Evolutionary conservation across 257 asterid genomes (phyloP), one percentile per base, ranked within the genome.

Genomic region (Echites panduratus): DNA sequence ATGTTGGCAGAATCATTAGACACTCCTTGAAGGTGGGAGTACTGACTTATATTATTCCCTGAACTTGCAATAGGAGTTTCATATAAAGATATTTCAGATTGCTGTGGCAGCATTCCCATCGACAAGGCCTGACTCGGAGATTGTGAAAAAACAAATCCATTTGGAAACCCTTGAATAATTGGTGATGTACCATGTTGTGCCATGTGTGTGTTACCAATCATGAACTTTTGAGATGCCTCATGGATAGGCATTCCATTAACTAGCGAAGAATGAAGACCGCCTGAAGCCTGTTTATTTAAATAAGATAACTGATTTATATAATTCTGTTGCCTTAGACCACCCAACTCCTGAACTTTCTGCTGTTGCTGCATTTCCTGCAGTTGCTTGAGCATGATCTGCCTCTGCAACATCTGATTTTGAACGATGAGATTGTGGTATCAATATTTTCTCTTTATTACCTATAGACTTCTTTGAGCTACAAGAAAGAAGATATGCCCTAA

Each of bases 361-460:
- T 84, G 85, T 40, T 84, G 82, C 84, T 83, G 96, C 84, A 85
- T 77, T 73, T 88, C 96, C 74, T 86, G 94, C 85, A 90, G 80
- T 80, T 86, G 94, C 73, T 88, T 88, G 70, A 77, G 82, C 86
- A 88, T 84, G 45, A 90, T 86, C 67, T 89, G 90, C 68, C 93
- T 85, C 78, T 89, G 90, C 86, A 89, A 82, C 96, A 87, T 89
- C 78, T 77, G 70, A 77, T 53, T 62, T 67, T 77, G 70, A 20
- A 24, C 68, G 66, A 32, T 72, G 78, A 79, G 78, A 67, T 56
- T 62, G 72, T 49, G 75, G 80, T 64, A 79, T 62, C 67, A 74
- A 70, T 71, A 72, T 26, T 43, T 44, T 68, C 41, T 68, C 56
- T 58, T 22, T 2, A 71, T 56, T 41, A 17, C 26, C 58, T 41